These are phyloP conservation scores for Crucibulum laeve DNA, from an alignment of 768 basidiomycete genomes.

Conservation along the genomic window DNA sequence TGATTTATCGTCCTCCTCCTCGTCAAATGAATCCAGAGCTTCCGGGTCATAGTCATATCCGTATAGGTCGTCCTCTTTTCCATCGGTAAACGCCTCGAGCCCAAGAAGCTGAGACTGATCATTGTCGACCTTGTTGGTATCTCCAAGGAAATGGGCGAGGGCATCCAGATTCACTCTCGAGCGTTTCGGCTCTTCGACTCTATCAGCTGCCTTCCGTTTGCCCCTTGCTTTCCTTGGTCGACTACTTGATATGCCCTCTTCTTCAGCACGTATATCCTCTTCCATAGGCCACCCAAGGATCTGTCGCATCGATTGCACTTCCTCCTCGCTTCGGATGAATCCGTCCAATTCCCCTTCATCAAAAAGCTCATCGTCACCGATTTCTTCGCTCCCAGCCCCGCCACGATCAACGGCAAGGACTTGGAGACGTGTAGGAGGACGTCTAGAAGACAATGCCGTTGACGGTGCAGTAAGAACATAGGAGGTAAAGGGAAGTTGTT, in stretches of 20 bases:
- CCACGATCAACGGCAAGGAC: slow-evolving; percentile 55
- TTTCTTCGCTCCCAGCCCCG: slow-evolving; percentile 41
- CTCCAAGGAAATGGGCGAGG: slow-evolving; percentile 42
- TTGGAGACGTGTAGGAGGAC: slow-evolving; percentile 61
- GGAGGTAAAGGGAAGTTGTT: slow-evolving; percentile 33
- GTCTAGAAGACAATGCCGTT: slow-evolving; percentile 18
- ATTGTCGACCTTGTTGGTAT: slow-evolving; percentile 18
- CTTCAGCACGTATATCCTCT: slow-evolving; percentile 11
- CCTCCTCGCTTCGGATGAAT: slow-evolving; percentile 48
- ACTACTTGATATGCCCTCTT: slow-evolving; percentile 6
- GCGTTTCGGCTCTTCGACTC: slow-evolving; percentile 23
- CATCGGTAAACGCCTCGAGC: slow-evolving; percentile 7
- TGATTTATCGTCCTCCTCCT: too few species aligned
- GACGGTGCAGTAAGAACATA: slow-evolving; percentile 50
- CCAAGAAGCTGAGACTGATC: slow-evolving; percentile 11
- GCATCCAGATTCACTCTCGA: slow-evolving; percentile 54
- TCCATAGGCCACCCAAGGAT: slow-evolving; percentile 26
- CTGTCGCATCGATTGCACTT: slow-evolving; percentile 38
- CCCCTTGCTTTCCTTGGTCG: slow-evolving; percentile 5
- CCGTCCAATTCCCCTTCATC: slow-evolving; percentile 63
- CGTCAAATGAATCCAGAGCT: too few species aligned
- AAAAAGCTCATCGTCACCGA: slow-evolving; percentile 72
- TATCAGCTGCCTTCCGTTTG: slow-evolving; percentile 4
- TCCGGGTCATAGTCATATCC: not conserved
- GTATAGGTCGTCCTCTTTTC: not conserved